Percentiles rank a stretch among this genome's conserved stretches.
phyloP scores from a whole-genome alignment of 495 filamentous ascomycete genomes.

The Mytilinidion resinicola region DNA sequence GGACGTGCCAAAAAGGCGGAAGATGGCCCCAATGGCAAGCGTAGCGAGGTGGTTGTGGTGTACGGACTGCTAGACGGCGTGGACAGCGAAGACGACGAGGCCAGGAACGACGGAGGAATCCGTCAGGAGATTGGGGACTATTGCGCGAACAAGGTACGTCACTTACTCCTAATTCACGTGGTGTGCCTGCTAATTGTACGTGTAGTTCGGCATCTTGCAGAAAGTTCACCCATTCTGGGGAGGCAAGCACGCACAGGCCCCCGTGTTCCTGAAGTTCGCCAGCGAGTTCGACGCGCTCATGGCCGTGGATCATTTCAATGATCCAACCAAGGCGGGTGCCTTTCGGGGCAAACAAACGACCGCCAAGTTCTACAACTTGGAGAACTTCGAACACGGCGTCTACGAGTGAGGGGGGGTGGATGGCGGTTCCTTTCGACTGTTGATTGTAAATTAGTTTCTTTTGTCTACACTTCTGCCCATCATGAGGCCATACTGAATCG shows the following conservation, averaged over 20 bases:
- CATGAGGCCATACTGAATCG: too few relatives aligned
- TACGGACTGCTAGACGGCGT: constrained; percentile 77
- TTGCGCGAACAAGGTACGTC: constrained; percentile 60
- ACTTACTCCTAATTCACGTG: constrained; percentile 16
- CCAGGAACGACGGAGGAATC: constrained; percentile 55
- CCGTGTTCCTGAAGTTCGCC: constrained; percentile 89
- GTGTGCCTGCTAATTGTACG: constrained; percentile 14
- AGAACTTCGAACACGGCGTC: constrained; percentile 73
- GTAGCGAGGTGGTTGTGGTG: constrained; percentile 74
- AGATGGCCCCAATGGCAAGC: constrained; percentile 61
- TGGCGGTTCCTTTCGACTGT: too few relatives aligned
- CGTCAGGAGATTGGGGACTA: constrained; percentile 93
- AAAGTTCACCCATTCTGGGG: constrained; percentile 64
- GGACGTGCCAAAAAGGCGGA: constrained; percentile 46
- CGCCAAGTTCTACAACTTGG: constrained; percentile 71
- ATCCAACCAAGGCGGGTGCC: neutral
- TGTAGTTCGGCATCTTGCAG: constrained; percentile 73
- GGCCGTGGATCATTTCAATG: constrained; percentile 45
- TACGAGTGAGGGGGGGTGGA: constrained; percentile 39
- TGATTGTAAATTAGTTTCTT: too few relatives aligned
- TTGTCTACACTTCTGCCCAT: too few relatives aligned
- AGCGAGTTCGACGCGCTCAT: constrained; percentile 70
- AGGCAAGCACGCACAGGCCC: constrained; percentile 43
- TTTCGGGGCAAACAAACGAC: constrained; percentile 53
- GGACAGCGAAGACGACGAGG: constrained; percentile 62